phyloP scores from a whole-genome alignment of 1,139 yeast species.

The Suhomyces bokatorum region DNA sequence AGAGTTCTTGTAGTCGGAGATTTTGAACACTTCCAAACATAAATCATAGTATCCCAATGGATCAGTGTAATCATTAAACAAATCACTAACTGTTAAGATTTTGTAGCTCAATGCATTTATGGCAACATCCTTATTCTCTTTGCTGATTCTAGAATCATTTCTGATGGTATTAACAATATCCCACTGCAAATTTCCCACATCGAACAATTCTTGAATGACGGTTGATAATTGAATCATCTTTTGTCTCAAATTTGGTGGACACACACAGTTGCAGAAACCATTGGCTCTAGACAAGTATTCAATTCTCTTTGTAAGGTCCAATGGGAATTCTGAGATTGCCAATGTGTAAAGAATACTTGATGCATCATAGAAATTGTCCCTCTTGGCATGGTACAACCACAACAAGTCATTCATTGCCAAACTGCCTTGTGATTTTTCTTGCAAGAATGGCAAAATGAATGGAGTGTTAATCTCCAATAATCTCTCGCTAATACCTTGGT shows the following conservation, averaged over 20 bases:
- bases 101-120: constrained; percentile 58
- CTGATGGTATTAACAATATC: constrained; percentile 65
- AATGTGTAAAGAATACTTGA: constrained; percentile 77
- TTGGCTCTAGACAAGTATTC: constrained; percentile 90
- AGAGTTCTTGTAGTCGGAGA: constrained; percentile 75
- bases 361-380: constrained; percentile 76
- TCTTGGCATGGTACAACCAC: constrained; percentile 87
- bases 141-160: constrained; percentile 58
- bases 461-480: constrained; percentile 80
- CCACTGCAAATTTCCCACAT: constrained; percentile 86
- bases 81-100: constrained; percentile 70
- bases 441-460: constrained; percentile 73
- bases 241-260: constrained; percentile 77
- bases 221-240: constrained; percentile 70
- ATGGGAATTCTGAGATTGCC: constrained; percentile 71
- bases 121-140: constrained; percentile 49
- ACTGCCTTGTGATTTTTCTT: constrained; percentile 67
- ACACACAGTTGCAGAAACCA: constrained; percentile 85
- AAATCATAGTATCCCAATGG: constrained; percentile 86
- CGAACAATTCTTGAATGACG: constrained; percentile 75
- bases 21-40: constrained; percentile 73
- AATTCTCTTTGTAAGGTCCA: constrained; percentile 71
- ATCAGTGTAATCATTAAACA: constrained; percentile 84
- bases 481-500: constrained; percentile 74
- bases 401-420: constrained; percentile 76